phyloP scores from a whole-genome alignment of 257 asterid species.

The Fraxinus anomala region DNA sequence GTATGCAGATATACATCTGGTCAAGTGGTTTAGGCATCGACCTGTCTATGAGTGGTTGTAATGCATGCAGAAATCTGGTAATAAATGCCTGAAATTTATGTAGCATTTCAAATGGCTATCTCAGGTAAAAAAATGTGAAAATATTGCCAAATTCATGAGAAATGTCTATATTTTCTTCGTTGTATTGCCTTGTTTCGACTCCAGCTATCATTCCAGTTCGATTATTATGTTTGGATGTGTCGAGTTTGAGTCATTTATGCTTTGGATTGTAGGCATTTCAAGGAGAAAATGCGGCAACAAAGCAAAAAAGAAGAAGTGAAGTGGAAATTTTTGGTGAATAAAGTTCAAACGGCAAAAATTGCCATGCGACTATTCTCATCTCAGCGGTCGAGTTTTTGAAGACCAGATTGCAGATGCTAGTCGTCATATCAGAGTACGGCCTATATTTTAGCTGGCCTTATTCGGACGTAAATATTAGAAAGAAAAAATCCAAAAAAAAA shows the following conservation, averaged over 20 bases:
- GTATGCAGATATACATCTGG: not conserved
- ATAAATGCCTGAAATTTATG: not conserved
- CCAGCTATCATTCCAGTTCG: not conserved
- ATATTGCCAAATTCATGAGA: not conserved
- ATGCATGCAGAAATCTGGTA: not conserved
- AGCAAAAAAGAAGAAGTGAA: slow-evolving; percentile 66
- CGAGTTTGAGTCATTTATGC: not conserved
- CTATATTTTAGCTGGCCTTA: slow-evolving; percentile 50
- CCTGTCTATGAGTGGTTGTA: not conserved
- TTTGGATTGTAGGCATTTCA: slow-evolving; percentile 64
- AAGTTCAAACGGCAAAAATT: slow-evolving; percentile 61
- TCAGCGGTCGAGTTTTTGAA: slow-evolving; percentile 35
- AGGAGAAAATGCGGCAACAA: slow-evolving; percentile 69
- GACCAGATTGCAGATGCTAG: slow-evolving; percentile 23
- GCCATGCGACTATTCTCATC: slow-evolving; percentile 47
- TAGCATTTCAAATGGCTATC: not conserved
- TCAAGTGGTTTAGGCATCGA: not conserved
- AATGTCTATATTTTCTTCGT: not conserved
- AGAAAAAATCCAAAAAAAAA: not conserved
- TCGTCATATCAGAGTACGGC: slow-evolving; percentile 29
- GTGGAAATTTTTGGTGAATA: slow-evolving; percentile 72
- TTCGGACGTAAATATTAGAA: slow-evolving; percentile 16
- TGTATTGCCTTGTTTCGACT: slow-evolving; percentile 10
- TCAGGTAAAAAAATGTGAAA: not conserved
- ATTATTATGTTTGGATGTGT: not conserved